Base-by-base conservation (phyloP, 345 rosid species). In the Theobroma cacao region DNA sequence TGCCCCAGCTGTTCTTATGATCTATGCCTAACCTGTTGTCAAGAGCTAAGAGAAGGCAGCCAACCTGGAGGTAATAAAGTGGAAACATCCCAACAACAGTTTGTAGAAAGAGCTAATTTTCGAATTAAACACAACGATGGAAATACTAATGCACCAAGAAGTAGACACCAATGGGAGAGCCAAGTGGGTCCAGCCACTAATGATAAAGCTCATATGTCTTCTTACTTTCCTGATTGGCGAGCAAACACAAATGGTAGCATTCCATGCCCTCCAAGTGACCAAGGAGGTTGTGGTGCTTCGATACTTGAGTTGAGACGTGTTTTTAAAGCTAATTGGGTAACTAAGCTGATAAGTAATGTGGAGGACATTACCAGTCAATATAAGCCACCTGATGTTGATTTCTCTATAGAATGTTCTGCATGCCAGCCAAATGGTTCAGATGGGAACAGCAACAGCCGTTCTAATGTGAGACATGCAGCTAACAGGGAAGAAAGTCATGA, bases 221-320 rank as follows among this genome's bases (percentile, higher is more conserved):
- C 20, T 24, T 13, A 28, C 12, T 50, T 74, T 61, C 74, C 73
- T 76, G 83, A 72, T 56, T 88, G 90, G 94, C 81, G 74, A 75
- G 89, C 88, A 52, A 79, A 84, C 48, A 70, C 80, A 41, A 84
- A 89, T 63, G 85, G 90, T 75, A 84, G 81, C 67, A 88, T 91
- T 80, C 84, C 83, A 58, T 93, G 97, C 77, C 95, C 95, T 83
- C 88, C 90, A 20, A 82, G 84, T 80, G 85, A 41, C 17, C 47
- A 30, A 63, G 92, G 90, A 60, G 97, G 97, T 67, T 91, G 95
- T 58, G 94, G 91, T 38, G 63, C 79, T 52, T 84, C 84, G 59
- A 72, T 64, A 70, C 90, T 93, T 52, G 86, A 77, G 70, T 72
- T 93, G 78, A 88, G 80, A 79, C 86, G 90, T 69, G 76, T 90